A percentile compares a stretch with the other conserved stretches of the same genome.
phyloP scores from a whole-genome alignment of 495 filamentous ascomycete genomes.

The Geoglossum glabrum region DNA sequence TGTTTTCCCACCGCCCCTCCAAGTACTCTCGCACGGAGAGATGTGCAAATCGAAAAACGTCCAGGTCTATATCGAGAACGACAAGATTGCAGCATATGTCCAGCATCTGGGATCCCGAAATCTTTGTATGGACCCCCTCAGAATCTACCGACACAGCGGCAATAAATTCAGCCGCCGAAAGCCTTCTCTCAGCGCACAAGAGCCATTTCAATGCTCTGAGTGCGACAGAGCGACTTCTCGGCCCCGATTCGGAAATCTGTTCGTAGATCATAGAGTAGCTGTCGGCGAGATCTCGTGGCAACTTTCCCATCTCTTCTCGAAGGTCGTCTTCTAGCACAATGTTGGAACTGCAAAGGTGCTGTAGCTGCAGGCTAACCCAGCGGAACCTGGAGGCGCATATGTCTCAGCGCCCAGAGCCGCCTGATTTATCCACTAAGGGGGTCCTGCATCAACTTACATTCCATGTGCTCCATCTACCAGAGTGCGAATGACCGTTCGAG shows the following conservation, averaged over 20 bases:
- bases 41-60: slow-evolving; percentile 16
- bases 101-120: not conserved
- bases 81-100: slow-evolving; percentile 4
- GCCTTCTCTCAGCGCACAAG: not conserved
- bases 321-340: not conserved
- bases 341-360: not conserved
- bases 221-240: not conserved
- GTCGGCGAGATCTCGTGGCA: not conserved
- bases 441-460: slow-evolving; percentile 8
- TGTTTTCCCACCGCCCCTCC: not conserved
- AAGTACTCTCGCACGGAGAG: slow-evolving; percentile 14
- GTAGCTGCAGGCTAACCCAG: not conserved
- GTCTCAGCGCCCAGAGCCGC: not conserved
- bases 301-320: not conserved
- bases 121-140: not conserved
- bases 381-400: not conserved
- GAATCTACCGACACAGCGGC: not conserved
- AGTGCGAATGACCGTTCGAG: not conserved
- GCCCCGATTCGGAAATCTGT: not conserved
- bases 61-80: slow-evolving; percentile 7
- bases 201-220: not conserved
- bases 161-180: not conserved
- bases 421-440: not conserved
- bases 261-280: not conserved
- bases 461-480: slow-evolving; percentile 3